Conservation (phyloP, 768 basidiomycete species). For the Tylopilus intermedius region DNA sequence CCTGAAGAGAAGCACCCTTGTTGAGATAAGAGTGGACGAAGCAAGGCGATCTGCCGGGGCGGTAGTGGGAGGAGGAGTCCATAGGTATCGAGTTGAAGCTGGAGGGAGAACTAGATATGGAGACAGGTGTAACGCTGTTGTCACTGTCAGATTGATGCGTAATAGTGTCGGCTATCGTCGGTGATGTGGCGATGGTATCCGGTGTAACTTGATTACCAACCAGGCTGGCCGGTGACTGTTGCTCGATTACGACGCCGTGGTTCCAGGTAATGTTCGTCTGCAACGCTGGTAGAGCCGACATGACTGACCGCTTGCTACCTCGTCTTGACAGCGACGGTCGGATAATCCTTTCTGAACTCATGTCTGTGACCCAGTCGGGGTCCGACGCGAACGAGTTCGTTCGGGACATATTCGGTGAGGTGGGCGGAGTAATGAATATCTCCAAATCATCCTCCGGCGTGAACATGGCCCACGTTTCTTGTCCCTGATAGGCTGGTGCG, state of each 20-base stretch:
- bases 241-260: slow-evolving; percentile 35
- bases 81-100: slow-evolving; percentile 27
- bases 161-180: slow-evolving; percentile 17
- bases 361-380: slow-evolving; percentile 4
- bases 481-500: slow-evolving; percentile 8
- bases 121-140: slow-evolving; percentile 11
- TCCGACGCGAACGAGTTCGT: slow-evolving; percentile 11
- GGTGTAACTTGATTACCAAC: slow-evolving; percentile 18
- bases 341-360: slow-evolving; percentile 18
- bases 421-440: slow-evolving; percentile 42
- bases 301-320: slow-evolving; percentile 28
- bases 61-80: slow-evolving; percentile 15
- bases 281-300: slow-evolving; percentile 23
- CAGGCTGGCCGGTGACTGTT: slow-evolving; percentile 19
- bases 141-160: slow-evolving; percentile 12
- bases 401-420: slow-evolving; percentile 33
- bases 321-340: slow-evolving; percentile 38
- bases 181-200: slow-evolving; percentile 10
- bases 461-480: slow-evolving; percentile 24
- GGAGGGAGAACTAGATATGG: slow-evolving; percentile 28
- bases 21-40: slow-evolving; percentile 93
- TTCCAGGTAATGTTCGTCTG: slow-evolving; percentile 34
- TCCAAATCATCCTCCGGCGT: slow-evolving; percentile 33
- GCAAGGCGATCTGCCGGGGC: slow-evolving; percentile 61
- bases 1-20: slow-evolving; percentile 69